phyloP scores from a whole-genome alignment of 257 asterid genomes.

The Forsythia suspensa region DNA sequence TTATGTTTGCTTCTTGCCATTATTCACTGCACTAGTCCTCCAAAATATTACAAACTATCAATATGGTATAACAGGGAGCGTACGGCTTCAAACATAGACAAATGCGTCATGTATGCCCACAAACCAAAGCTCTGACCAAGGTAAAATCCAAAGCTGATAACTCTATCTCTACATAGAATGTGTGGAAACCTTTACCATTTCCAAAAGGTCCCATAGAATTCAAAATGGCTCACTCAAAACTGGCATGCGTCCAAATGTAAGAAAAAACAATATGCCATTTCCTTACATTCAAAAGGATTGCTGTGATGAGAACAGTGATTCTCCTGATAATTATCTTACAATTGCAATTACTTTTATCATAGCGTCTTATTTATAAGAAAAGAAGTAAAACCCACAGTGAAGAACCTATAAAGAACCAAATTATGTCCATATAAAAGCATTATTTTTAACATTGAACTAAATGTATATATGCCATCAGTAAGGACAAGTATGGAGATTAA shows the following conservation, averaged over 20 bases:
- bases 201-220: not conserved
- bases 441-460: not conserved
- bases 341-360: not conserved
- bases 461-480: not conserved
- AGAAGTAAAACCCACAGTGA: not conserved
- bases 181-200: not conserved
- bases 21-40: not conserved
- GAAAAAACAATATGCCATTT: not conserved
- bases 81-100: not conserved
- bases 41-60: not conserved
- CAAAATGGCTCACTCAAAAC: not conserved
- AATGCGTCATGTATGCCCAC: not conserved
- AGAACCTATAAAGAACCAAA: not conserved
- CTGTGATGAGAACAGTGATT: not conserved
- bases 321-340: not conserved
- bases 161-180: not conserved
- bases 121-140: not conserved
- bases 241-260: not conserved
- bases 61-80: not conserved
- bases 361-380: not conserved
- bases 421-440: not conserved
- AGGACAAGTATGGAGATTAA: not conserved
- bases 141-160: not conserved
- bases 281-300: not conserved
- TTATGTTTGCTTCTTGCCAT: not conserved